Base-by-base conservation (phyloP, 129 eudicot genomes). In the Glebionis coronaria region DNA sequence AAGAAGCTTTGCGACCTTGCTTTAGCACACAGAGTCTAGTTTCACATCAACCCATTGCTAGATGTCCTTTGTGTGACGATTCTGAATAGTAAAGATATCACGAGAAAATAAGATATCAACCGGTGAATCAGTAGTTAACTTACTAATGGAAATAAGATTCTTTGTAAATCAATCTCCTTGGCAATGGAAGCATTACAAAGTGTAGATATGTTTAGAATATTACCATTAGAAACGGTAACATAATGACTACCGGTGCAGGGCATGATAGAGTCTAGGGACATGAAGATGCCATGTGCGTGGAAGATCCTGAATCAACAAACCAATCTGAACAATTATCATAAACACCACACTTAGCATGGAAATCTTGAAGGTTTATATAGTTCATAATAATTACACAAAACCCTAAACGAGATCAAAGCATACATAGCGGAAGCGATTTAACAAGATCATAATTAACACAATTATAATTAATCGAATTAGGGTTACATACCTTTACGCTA, bases 21-120 rank as follows among this genome's bases (percentile, higher is more conserved):
- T n/a, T n/a, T n/a, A n/a, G n/a, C n/a, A n/a, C 62, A 23, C 11
- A 21, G n/a, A 56, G 42, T 20, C 42, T 38, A 56, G 4, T 9
- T 56, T 56, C 62, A 56, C 62, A 56, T 15, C 62, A 20, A 8
- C 18, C 62, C 61, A n/a, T 56, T 56, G 62, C 62, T 20, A 56
- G 42, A 10, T n/a, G n/a, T n/a, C n/a, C n/a, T n/a, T n/a, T n/a
- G n/a, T n/a, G n/a, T n/a, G n/a, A n/a, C n/a, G n/a, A 20, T 12
- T 56, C 42, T 56, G 16, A 56, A 12, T 25, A 25, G 12, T 25
- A 25, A 56, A 12, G 25, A 4, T 10, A 12, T 19, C 38, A 25
- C 13, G 14, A 25, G 11, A 56, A 20, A 25, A 56, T 56, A 56
- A 56, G 11, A 25, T 9, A 12, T 56, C 62, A 56, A 56, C 42